Percentiles rank a stretch among this genome's conserved stretches.
phyloP scores from a whole-genome alignment of 1,284 basidiomycete genomes.

The Melampsora americana region DNA sequence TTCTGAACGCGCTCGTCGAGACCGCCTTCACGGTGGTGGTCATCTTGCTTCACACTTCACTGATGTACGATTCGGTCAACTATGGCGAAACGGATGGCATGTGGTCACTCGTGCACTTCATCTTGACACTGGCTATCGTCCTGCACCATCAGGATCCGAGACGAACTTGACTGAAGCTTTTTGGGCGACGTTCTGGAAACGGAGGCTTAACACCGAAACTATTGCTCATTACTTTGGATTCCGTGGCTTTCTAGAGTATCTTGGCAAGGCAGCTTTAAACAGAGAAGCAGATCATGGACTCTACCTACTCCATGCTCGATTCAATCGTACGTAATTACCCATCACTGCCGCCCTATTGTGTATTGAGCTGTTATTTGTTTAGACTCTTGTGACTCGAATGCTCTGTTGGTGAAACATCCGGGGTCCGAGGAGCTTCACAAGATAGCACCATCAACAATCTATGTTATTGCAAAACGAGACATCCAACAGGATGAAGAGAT shows the following conservation, averaged over 20 bases:
- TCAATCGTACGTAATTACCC: constrained; percentile 35
- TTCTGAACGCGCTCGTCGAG: constrained; percentile 32
- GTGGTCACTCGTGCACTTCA: constrained; percentile 38
- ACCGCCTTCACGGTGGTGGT: constrained; percentile 34
- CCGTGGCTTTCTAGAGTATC: constrained; percentile 32
- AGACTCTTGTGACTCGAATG: constrained; percentile 45
- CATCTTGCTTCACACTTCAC: constrained; percentile 36
- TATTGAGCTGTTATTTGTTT: neutral
- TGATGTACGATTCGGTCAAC: constrained; percentile 35
- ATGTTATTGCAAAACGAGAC: constrained; percentile 30
- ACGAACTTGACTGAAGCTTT: constrained; percentile 20
- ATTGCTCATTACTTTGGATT: constrained; percentile 44
- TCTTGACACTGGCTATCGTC: constrained; percentile 43
- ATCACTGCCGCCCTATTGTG: neutral
- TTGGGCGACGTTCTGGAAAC: constrained; percentile 42
- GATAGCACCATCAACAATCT: constrained; percentile 42
- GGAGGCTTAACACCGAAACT: constrained; percentile 30
- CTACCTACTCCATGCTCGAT: constrained; percentile 36
- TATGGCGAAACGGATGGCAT: constrained; percentile 43
- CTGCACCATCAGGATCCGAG: neutral
- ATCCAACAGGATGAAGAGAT: constrained; percentile 43
- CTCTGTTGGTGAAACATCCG: constrained; percentile 24
- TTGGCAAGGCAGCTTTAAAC: constrained; percentile 42
- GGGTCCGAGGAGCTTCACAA: constrained; percentile 41
- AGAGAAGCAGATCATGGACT: constrained; percentile 41